These are phyloP conservation scores for Erysimum cheiranthoides DNA, from an alignment of 345 rosid species.

Conservation along the genomic window DNA sequence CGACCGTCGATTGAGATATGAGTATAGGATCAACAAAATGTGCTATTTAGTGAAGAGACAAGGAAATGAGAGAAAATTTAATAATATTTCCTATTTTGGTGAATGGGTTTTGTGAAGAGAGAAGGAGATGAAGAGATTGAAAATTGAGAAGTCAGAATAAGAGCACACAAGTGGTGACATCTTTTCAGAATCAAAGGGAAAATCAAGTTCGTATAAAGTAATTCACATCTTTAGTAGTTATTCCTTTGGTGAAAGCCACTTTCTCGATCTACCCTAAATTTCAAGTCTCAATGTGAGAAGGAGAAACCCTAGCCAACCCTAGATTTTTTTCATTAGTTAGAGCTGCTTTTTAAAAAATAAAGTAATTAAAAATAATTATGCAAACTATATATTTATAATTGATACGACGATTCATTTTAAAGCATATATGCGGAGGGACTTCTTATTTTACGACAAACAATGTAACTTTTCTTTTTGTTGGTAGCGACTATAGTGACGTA, in stretches of 20 bases:
- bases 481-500: slow-evolving; percentile 38
- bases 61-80: slow-evolving; percentile 22
- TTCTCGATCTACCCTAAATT: slow-evolving; percentile 28
- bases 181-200: slow-evolving; percentile 43
- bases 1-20: slow-evolving; percentile 33
- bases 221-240: slow-evolving; percentile 26
- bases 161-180: slow-evolving; percentile 47
- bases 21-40: slow-evolving; percentile 36
- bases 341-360: not conserved
- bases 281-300: slow-evolving; percentile 18
- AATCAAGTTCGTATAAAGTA: slow-evolving; percentile 41
- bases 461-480: not conserved
- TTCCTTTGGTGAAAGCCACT: slow-evolving; percentile 47
- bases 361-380: not conserved
- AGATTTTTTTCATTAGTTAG: not conserved
- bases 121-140: slow-evolving; percentile 35
- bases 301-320: slow-evolving; percentile 43
- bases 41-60: slow-evolving; percentile 43
- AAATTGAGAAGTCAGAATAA: slow-evolving; percentile 45
- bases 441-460: slow-evolving; percentile 19
- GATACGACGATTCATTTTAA: not conserved
- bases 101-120: slow-evolving; percentile 28
- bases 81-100: slow-evolving; percentile 35
- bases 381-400: not conserved
- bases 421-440: not conserved